These are phyloP conservation scores for Atalantia buxifolia DNA, from an alignment of 345 rosid species.

Conservation along the genomic window DNA sequence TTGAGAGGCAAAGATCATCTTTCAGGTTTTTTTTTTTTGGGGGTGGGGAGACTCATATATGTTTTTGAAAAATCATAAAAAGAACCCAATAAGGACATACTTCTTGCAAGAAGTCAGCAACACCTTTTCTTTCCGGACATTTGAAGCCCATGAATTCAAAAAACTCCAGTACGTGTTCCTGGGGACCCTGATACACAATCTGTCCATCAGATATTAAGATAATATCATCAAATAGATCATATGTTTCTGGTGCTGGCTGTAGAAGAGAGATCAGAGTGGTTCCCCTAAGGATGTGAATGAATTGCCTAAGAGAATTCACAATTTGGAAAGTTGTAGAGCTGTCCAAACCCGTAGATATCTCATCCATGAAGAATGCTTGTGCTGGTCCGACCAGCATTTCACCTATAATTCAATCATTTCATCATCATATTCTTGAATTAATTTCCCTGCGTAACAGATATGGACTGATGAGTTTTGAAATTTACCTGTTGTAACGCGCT, in stretches of 20 bases:
- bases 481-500: conserved; percentile 73
- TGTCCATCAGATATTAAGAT: conserved; percentile 69
- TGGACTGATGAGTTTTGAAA: neutral
- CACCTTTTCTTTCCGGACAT: conserved; percentile 26
- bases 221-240: conserved; percentile 67
- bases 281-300: conserved; percentile 52
- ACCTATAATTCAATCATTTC: conserved; percentile 32
- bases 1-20: neutral
- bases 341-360: conserved; percentile 77
- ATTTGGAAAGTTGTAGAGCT: conserved; percentile 79
- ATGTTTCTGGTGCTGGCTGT: conserved; percentile 86
- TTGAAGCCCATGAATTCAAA: conserved; percentile 23
- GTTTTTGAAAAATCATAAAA: neutral
- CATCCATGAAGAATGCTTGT: conserved; percentile 60
- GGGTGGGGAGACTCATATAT: conserved; percentile 9
- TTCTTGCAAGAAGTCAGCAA: conserved; percentile 34
- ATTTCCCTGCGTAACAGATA: neutral
- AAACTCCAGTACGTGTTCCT: conserved; percentile 21
- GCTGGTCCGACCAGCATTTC: conserved; percentile 76
- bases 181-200: conserved; percentile 17
- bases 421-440: neutral
- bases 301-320: conserved; percentile 64
- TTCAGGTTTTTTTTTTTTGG: neutral
- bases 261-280: conserved; percentile 73
- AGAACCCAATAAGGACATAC: neutral